A percentile compares a stretch with the other conserved stretches of the same genome.
Conservation (phyloP, 805 yeast species). For the Saturnispora sanitii region DNA sequence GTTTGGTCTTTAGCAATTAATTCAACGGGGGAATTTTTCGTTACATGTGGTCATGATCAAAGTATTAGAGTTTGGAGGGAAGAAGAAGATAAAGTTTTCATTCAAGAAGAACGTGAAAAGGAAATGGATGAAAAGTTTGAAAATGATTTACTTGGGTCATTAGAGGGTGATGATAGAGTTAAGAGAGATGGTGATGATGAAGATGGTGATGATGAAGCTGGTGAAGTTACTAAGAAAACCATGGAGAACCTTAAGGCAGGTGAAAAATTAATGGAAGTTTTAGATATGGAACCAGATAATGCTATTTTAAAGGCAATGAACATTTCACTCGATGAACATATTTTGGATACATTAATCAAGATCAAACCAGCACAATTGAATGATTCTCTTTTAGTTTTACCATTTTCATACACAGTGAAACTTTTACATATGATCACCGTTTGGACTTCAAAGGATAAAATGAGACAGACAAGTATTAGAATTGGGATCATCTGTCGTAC, state of each 20-base stretch:
- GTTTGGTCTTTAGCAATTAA: conserved; percentile 89
- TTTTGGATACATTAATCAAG: conserved; percentile 57
- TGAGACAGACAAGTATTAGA: conserved; percentile 35
- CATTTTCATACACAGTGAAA: conserved; percentile 72
- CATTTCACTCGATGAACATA: conserved; percentile 66
- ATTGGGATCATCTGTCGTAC: conserved; percentile 63
- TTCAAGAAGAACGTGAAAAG: conserved; percentile 93
- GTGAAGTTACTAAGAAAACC: conserved; percentile 70
- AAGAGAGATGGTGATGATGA: conserved; percentile 29
- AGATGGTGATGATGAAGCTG: conserved; percentile 41
- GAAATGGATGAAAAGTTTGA: conserved; percentile 92
- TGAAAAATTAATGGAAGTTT: conserved; percentile 83
- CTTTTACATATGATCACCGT: conserved; percentile 63
- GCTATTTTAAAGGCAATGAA: conserved; percentile 67
- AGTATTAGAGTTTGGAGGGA: conserved; percentile 89
- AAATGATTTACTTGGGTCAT: conserved; percentile 58
- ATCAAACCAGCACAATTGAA: conserved; percentile 81
- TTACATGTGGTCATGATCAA: conserved; percentile 87
- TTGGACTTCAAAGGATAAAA: conserved; percentile 48
- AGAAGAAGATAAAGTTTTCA: conserved; percentile 89
- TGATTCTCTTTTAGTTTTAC: conserved; percentile 84
- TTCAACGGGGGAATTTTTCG: conserved; percentile 56
- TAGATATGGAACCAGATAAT: conserved; percentile 71
- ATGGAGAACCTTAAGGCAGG: conserved; percentile 90
- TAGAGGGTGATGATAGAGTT: conserved; percentile 44